Evolutionary conservation across 345 rosid species (phyloP).

Genomic region (Lepidium didymum): DNA sequence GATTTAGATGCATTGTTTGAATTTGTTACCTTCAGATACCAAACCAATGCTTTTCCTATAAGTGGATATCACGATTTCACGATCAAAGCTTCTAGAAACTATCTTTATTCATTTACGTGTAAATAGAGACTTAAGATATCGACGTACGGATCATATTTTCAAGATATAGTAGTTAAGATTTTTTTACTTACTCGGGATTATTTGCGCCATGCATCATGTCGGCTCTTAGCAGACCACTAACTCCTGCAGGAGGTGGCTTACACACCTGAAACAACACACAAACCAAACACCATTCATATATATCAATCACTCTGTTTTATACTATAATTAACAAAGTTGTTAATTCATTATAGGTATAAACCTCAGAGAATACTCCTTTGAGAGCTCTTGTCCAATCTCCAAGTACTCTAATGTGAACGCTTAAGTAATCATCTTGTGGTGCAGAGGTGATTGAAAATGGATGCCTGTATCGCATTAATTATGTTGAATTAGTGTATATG

Average conservation of each 20-base stretch:
- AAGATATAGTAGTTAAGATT: slow-evolving; percentile 17
- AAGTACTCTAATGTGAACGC: slow-evolving; percentile 65
- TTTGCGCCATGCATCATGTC: slow-evolving; percentile 50
- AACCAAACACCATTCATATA: neutral
- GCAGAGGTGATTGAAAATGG: slow-evolving; percentile 87
- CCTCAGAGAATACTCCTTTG: slow-evolving; percentile 62
- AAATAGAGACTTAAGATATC: neutral
- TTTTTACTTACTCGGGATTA: slow-evolving; percentile 44
- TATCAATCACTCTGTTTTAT: no score
- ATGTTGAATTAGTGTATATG: no score
- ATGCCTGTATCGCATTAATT: slow-evolving; percentile 40
- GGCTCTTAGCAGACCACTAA: slow-evolving; percentile 62
- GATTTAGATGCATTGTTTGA: slow-evolving; percentile 9
- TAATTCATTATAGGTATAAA: neutral
- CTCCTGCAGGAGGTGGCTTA: slow-evolving; percentile 47
- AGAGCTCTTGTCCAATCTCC: slow-evolving; percentile 86
- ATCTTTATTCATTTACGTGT: neutral
- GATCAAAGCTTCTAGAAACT: slow-evolving; percentile 17
- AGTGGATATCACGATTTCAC: slow-evolving; percentile 24
- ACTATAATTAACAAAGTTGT: no score
- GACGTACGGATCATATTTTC: neutral
- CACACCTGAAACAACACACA: slow-evolving; percentile 41
- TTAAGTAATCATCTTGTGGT: slow-evolving; percentile 70
- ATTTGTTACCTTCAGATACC: neutral
- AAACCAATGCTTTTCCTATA: neutral